Percentiles rank a stretch among this genome's conserved stretches.
phyloP scores from a whole-genome alignment of 306 rosid genomes.

The Rosa multiflora region DNA sequence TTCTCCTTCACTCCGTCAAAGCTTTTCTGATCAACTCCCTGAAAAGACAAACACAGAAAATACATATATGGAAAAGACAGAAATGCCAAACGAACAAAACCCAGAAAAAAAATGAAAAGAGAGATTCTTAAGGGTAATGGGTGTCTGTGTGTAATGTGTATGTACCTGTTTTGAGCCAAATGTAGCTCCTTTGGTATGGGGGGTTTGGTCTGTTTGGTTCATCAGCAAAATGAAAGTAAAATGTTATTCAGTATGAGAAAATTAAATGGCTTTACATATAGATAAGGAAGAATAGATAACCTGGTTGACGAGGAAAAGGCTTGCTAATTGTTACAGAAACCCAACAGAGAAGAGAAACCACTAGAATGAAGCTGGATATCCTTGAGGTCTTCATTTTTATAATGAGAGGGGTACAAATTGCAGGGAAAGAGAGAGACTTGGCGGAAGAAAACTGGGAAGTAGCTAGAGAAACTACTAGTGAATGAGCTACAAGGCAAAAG shows the following conservation, averaged over 20 bases:
- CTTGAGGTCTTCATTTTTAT: slow-evolving; percentile 20
- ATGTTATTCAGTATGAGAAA: not conserved
- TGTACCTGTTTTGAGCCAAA: slow-evolving; percentile 25
- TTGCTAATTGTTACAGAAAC: slow-evolving; percentile 24
- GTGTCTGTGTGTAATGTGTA: not conserved
- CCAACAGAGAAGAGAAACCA: slow-evolving; percentile 17
- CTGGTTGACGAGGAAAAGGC: slow-evolving; percentile 22
- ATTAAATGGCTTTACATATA: not conserved
- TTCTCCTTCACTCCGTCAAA: not conserved
- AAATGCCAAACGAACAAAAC: not conserved
- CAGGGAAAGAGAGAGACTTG: slow-evolving; percentile 14
- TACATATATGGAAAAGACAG: not conserved
- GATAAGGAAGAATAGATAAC: not conserved
- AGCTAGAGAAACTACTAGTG: not conserved
- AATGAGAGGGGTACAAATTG: not conserved
- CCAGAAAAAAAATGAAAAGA: not conserved
- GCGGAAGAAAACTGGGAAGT: not conserved
- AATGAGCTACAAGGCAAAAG: not conserved
- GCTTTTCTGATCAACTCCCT: slow-evolving; percentile 23
- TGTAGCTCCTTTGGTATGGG: not conserved
- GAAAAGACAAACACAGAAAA: not conserved
- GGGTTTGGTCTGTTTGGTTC: slow-evolving; percentile 22
- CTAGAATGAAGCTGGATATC: not conserved
- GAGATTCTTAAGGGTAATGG: not conserved
- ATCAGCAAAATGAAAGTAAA: not conserved